Base-by-base conservation (phyloP, 2,329 filamentous ascomycete genomes). In the Fusarium ramigenum region DNA sequence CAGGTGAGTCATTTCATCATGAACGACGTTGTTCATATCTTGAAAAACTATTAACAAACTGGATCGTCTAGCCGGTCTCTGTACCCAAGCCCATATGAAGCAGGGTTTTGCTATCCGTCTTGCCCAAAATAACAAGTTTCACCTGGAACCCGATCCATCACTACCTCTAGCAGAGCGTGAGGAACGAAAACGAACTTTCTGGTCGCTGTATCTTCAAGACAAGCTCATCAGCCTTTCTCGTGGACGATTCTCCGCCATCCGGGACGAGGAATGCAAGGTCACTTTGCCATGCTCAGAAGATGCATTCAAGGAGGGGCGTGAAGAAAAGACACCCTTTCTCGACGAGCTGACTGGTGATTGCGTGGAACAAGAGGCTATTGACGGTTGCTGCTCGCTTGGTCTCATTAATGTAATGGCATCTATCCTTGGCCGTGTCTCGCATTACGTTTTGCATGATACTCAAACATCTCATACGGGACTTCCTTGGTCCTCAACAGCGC, bases 11-110 rank as follows among this genome's bases (percentile, higher is more conserved):
- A 40, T 2, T 1, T 12, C 4, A 12, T 8, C 8, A 2, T 12
- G 4, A 9, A 19, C 15, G 4, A n/a, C 7, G 14, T 10, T 5
- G 25, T 15, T 9, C 25, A 7, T 42, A 6, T 4, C 14, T 16
- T 23, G 21, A 16, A 15, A 42, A 8, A 9, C 9, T 9, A 23
- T 16, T 43, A 18, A 62, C 14, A 9, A 1, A 4, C 0, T 5
- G 1, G 15, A n/a, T 9, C 1, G 4, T 2, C 5, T 1, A 68
- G 65, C 65, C 12, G 65, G 65, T 2, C 36, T 63, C 4, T 68
- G 65, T 14, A 68, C 30, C 11, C 63, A 68, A 16, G 65, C 65
- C 2, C 64, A 68, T n/a, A 68, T 68, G 65, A 68, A 68, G 10
- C 65, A 63, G 9, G 65, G 63, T 1, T 68, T 68, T 19, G 65